phyloP scores from a whole-genome alignment of 2,329 filamentous ascomycete genomes.

The Phyllachora maydis region DNA sequence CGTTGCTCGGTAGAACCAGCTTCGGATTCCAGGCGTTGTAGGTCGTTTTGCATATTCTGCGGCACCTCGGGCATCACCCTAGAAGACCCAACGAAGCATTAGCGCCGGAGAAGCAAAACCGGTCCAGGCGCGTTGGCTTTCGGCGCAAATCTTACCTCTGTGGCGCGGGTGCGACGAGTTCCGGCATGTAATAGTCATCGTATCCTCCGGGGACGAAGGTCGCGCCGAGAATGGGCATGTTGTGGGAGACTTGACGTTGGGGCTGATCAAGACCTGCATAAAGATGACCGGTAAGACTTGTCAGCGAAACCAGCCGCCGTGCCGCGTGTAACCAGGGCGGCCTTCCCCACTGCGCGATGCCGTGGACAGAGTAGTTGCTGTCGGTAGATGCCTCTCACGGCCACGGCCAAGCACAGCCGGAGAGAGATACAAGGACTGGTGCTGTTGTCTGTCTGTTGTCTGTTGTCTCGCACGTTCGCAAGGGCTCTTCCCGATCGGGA shows the following conservation, averaged over 20 bases:
- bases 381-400: no score
- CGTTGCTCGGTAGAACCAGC: constrained; percentile 37
- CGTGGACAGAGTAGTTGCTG: no score
- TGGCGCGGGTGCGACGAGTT: constrained; percentile 34
- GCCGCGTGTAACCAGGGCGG: constrained; percentile 10
- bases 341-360: constrained; percentile 1
- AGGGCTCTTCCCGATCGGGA: no score
- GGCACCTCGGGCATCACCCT: constrained; percentile 92
- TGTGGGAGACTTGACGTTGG: constrained; percentile 7
- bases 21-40: constrained; percentile 78
- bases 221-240: constrained; percentile 27
- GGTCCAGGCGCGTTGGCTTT: neutral
- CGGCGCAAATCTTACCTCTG: constrained; percentile 25
- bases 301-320: constrained; percentile 1
- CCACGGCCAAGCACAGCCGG: no score
- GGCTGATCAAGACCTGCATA: constrained; percentile 2
- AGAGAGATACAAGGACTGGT: no score
- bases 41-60: constrained; percentile 87
- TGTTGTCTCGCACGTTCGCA: no score
- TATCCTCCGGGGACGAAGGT: constrained; percentile 36
- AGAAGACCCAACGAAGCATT: constrained; percentile 3
- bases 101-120: no score
- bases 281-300: neutral
- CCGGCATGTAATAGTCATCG: constrained; percentile 40
- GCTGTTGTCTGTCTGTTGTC: no score